Percentiles rank a stretch among this genome's conserved stretches.
Conservation (phyloP, 2,329 filamentous ascomycete species). For the Lecanosticta acicola region DNA sequence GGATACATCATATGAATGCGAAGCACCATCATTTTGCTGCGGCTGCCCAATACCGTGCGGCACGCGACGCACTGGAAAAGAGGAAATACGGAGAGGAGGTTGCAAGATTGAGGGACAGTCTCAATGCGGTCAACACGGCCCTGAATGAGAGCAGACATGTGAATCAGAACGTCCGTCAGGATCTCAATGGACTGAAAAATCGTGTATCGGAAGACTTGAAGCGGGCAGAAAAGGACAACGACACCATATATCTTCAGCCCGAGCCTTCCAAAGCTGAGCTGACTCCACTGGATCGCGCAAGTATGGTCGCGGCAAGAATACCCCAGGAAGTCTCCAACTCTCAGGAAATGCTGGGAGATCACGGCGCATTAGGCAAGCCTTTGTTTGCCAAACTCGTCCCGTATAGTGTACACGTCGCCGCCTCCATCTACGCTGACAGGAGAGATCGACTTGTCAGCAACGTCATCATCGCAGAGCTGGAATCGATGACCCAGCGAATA, state of each 20-base stretch:
- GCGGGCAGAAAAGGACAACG: slow-evolving; percentile 91
- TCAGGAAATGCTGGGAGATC: slow-evolving; percentile 70
- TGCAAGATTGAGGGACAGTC: slow-evolving; percentile 73
- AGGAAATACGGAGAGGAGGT: slow-evolving; percentile 93
- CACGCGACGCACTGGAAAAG: slow-evolving; percentile 88
- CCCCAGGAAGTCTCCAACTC: slow-evolving; percentile 79
- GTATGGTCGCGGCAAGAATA: slow-evolving; percentile 75
- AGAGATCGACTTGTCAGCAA: slow-evolving; percentile 86
- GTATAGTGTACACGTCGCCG: slow-evolving; percentile 90
- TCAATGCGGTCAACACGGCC: slow-evolving; percentile 77
- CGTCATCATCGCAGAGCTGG: slow-evolving; percentile 77
- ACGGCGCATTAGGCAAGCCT: slow-evolving; percentile 70
- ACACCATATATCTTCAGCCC: slow-evolving; percentile 81
- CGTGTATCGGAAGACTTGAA: slow-evolving; percentile 83
- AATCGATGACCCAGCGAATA: slow-evolving; percentile 71
- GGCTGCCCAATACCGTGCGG: slow-evolving; percentile 86
- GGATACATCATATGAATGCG: slow-evolving; percentile 96
- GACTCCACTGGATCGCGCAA: slow-evolving; percentile 75
- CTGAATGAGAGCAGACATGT: slow-evolving; percentile 79
- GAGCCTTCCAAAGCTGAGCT: slow-evolving; percentile 87
- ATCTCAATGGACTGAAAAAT: slow-evolving; percentile 75
- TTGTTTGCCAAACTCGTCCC: slow-evolving; percentile 89
- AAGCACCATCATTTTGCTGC: slow-evolving; percentile 97
- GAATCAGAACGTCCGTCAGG: slow-evolving; percentile 72
- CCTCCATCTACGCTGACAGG: slow-evolving; percentile 90